These are phyloP conservation scores for Aspergillus avenaceus DNA, from an alignment of 495 filamentous ascomycete species.

Conservation along the genomic window DNA sequence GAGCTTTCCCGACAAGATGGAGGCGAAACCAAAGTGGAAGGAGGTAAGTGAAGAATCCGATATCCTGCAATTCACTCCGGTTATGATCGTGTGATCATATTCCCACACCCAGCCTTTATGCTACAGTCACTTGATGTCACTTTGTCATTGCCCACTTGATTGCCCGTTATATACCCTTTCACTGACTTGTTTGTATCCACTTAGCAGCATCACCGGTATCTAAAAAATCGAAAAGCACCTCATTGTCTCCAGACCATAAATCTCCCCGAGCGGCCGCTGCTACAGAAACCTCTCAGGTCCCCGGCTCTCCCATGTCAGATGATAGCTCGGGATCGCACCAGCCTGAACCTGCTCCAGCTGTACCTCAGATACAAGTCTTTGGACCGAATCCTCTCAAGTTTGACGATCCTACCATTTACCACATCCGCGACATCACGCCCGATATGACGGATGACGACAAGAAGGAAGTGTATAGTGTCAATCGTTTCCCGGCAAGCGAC, in stretches of 20 bases:
- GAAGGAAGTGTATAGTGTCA: constrained; percentile 81
- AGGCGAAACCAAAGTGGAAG: constrained; percentile 48
- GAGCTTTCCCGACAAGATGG: constrained; percentile 65
- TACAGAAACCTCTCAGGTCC: constrained; percentile 37
- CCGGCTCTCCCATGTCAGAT: constrained; percentile 50
- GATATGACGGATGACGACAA: constrained; percentile 79
- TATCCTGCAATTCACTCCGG: background rate
- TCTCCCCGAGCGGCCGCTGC: constrained; percentile 50
- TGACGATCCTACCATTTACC: constrained; percentile 90
- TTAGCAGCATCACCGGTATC: constrained; percentile 43
- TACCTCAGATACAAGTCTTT: constrained; percentile 76
- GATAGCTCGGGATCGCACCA: constrained; percentile 67
- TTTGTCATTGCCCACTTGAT: no score
- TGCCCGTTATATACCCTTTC: no score
- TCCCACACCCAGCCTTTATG: no score
- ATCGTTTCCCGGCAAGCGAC: constrained; percentile 74
- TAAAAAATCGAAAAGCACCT: constrained; percentile 48
- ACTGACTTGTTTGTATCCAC: no score
- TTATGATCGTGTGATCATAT: no score
- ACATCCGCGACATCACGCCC: constrained; percentile 70
- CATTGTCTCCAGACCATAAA: constrained; percentile 45
- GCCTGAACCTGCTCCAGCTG: constrained; percentile 69
- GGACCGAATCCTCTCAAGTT: constrained; percentile 89
- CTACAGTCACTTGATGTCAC: no score
- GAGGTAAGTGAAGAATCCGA: constrained; percentile 50